Percentiles rank a stretch among this genome's conserved stretches.
Conservation (phyloP, 164 flowering plant genomes). For the Vitis rotundifolia region DNA sequence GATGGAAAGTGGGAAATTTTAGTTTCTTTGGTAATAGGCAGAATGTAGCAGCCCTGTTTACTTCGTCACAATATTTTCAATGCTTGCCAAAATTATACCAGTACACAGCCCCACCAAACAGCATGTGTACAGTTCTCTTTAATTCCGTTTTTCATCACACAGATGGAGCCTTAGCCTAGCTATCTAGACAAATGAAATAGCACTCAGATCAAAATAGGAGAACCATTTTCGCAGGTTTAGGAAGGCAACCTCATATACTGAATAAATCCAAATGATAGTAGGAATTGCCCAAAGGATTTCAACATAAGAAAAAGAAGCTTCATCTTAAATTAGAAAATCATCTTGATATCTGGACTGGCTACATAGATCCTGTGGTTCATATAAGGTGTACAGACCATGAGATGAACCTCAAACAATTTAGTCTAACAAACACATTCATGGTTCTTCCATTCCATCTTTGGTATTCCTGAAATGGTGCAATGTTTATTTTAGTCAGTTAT, state of each 20-base stretch:
- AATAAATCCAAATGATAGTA: neutral
- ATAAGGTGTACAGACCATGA: neutral
- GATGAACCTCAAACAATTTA: neutral
- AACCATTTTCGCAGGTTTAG: too few relatives aligned
- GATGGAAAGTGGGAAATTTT: too few relatives aligned
- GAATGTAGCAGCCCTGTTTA: too few relatives aligned
- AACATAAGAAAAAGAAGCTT: neutral
- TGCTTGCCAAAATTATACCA: too few relatives aligned
- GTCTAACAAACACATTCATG: slow-evolving; percentile 5
- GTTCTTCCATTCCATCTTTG: slow-evolving; percentile 15
- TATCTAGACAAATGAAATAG: too few relatives aligned
- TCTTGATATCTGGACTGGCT: neutral
- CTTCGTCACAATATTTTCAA: too few relatives aligned
- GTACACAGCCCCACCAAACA: too few relatives aligned
- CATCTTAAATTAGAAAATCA: neutral
- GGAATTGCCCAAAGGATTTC: neutral
- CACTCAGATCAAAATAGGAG: too few relatives aligned
- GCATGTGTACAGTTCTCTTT: too few relatives aligned
- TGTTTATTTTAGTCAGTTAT: neutral
- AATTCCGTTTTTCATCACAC: too few relatives aligned
- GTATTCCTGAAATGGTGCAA: slow-evolving; percentile 23
- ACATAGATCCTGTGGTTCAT: neutral
- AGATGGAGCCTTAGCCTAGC: too few relatives aligned
- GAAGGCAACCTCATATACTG: neutral
- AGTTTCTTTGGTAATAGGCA: too few relatives aligned